Evolutionary conservation across 495 filamentous ascomycete species (phyloP), one percentile per base, ranked within the genome.

Genomic region (Penicillium flavigenum): DNA sequence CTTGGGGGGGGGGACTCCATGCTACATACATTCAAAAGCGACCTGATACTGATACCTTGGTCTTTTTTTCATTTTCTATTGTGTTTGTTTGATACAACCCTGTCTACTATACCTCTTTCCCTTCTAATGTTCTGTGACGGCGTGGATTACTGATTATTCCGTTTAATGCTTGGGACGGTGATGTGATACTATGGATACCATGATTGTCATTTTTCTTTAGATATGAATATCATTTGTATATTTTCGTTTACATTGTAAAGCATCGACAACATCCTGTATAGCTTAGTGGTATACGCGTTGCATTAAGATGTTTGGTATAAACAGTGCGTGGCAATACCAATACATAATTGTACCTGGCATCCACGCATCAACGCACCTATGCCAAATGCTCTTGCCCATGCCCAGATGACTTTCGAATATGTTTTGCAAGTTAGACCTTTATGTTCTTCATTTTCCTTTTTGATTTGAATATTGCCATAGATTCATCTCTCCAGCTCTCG

Each of bases 131-230:
- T 63, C 38, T 57, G 16, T 38, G n/a, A 24, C 12, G 51, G 45
- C 31, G 48, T 51, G 54, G 44, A 29, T 58, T 51, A 46, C 17
- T 55, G 46, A 32, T 61, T 34, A 55, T 54, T 56, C 54, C 60
- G 50, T 58, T 66, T 66, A 56, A 58, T 59, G 58, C 54, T 64
- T 61, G 57, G 57, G 31, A 63, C 44, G 54, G 56, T 57, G 60
- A 68, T 62, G 60, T 54, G 62, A 65, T 62, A 58, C 59, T 66
- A 70, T 62, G 60, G 61, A 64, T 69, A 68, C 63, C 60, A 70
- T 59, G 70, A 71, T 54, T 55, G 51, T 59, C 42, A 5, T 57
- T 50, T 57, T 50, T 52, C 5, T 5, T 32, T 22, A 44, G 26
- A 22, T 51, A 51, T 51, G 49, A 51, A 41, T 24, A 29, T 4